These are phyloP conservation scores for Fusarium sp. DNA, from an alignment of 2,329 filamentous ascomycete genomes.

Conservation along the genomic window DNA sequence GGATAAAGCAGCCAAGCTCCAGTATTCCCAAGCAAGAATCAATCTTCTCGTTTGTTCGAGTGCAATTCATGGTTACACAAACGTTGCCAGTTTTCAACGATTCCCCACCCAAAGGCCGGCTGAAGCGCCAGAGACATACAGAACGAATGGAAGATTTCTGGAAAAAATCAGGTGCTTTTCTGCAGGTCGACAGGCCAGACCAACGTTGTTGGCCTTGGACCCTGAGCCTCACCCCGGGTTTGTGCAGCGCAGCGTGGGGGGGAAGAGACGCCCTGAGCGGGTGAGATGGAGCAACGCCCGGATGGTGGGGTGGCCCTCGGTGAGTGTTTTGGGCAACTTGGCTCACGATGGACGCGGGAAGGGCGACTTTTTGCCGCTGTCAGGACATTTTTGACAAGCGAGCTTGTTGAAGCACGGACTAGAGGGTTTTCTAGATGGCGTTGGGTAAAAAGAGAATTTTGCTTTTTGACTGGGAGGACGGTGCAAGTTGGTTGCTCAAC, in stretches of 20 bases:
- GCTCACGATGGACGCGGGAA: slow-evolving; percentile 11
- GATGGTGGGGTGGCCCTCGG: slow-evolving; percentile 24
- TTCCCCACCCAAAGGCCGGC: not conserved
- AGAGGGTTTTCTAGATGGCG: not conserved
- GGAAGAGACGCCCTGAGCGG: not conserved
- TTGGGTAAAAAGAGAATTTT: not conserved
- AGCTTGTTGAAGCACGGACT: not conserved
- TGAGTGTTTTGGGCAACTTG: slow-evolving; percentile 33
- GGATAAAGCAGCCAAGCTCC: not conserved
- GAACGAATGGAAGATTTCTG: slow-evolving; percentile 15
- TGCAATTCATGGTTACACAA: not conserved
- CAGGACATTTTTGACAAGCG: slow-evolving; percentile 17
- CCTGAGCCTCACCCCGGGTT: slow-evolving; percentile 27
- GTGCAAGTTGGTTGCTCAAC: not conserved
- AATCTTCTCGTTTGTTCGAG: not conserved
- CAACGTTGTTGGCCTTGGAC: not conserved
- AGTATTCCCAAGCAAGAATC: not conserved
- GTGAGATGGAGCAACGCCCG: not conserved
- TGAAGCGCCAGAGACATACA: not conserved
- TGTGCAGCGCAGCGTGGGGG: slow-evolving; percentile 25
- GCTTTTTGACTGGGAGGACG: not conserved
- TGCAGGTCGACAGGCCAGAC: not conserved
- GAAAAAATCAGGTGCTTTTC: slow-evolving; percentile 5
- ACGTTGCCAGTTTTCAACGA: not conserved
- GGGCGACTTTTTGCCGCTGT: not conserved